Evolutionary conservation across 345 rosid species (phyloP), one percentile per base, ranked within the genome.

Genomic region (Gossypium rotundifolium): DNA sequence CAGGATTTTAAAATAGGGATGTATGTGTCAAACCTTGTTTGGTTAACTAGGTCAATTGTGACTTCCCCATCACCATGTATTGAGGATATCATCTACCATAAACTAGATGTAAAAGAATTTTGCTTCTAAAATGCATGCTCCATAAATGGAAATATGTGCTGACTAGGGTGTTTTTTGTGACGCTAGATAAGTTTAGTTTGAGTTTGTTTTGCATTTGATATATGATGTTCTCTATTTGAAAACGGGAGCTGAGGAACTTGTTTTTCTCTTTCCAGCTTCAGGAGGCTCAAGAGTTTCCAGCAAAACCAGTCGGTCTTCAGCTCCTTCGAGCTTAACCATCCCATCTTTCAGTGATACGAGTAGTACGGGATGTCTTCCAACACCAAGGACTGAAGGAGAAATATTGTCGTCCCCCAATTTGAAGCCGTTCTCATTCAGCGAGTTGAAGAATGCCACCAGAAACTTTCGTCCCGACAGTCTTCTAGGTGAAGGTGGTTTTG

Each of bases 401-500:
- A 95, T 95, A 54, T 71, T 95, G 78, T 86, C 89, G 18, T 95
- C 97, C n/a, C 91, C 98, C 12, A 88, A 88, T 84, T 82, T 95
- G 57, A 95, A 95, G 81, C 87, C 92, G 67, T 93, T 95, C 83
- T 27, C 87, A 4, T 91, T 93, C 65, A 88, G 75, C 27, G 99
- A 95, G 73, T 86, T 95, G 62, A 90, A 84, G 85, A 93, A 76
- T 66, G 98, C 98, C 74, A 93, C 99, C 2, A 86, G 97, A 79
- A 95, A 93, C 80, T 95, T 95, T 62, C 90, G 98, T 48, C 89
- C 96, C 0, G 92, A 95, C 67, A 93, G 94, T 82, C 91, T 95
- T 69, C 84, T 95, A 1, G 99, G 99, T 53, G 99, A 95, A 81
- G 99, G 99, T 51, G 99, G 99, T 45, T 95, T 93, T 74, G 99